Evolutionary conservation across 306 rosid genomes (phyloP).

Genomic region (Lupinus albus): DNA sequence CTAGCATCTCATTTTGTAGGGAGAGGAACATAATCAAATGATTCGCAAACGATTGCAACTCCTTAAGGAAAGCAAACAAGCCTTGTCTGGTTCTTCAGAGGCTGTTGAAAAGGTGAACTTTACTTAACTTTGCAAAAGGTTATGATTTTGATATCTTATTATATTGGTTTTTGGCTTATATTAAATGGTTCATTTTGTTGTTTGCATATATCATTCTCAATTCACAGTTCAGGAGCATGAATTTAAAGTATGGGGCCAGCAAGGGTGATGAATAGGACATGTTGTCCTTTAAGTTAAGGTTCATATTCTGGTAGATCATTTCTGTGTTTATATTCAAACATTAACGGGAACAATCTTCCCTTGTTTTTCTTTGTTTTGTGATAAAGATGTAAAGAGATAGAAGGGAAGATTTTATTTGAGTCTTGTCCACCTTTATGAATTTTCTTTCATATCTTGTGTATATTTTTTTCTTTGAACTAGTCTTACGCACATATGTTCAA

Average conservation of each 20-base stretch:
- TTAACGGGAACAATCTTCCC: too few species aligned
- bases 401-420: too few species aligned
- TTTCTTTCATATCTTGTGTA: too few species aligned
- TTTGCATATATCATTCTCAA: not conserved
- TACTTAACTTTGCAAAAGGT: constrained; percentile 9
- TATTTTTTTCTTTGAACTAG: constrained; percentile 26
- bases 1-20: constrained; percentile 45
- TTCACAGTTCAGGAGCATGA: constrained; percentile 56
- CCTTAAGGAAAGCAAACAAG: constrained; percentile 53
- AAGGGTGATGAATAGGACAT: constrained; percentile 26
- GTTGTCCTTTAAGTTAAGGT: constrained; percentile 20
- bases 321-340: not conserved
- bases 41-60: constrained; percentile 47
- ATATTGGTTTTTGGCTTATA: constrained; percentile 11
- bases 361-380: too few species aligned
- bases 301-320: constrained; percentile 28
- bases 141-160: constrained; percentile 2
- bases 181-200: not conserved
- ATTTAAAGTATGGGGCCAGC: constrained; percentile 44
- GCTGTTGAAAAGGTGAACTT: constrained; percentile 46
- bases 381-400: too few species aligned
- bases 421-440: too few species aligned
- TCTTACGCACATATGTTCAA: too few species aligned
- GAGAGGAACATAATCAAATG: constrained; percentile 58
- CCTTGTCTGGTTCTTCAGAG: constrained; percentile 35